Evolutionary conservation across 2,329 filamentous ascomycete species (phyloP).

Genomic region (Botrytis porri): DNA sequence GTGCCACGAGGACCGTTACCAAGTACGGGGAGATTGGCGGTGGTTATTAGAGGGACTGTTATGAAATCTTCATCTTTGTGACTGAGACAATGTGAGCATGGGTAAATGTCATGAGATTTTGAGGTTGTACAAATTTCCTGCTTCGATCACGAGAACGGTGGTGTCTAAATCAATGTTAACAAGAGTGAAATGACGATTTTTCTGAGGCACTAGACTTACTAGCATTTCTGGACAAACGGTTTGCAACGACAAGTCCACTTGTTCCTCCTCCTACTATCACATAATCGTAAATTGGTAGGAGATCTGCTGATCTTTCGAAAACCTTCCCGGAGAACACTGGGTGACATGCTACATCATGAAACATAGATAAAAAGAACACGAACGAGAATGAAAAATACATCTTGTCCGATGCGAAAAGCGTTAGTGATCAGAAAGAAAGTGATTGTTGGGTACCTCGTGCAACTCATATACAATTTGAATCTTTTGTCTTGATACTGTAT

Average conservation of each 20-base stretch:
- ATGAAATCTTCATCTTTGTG: constrained; percentile 18
- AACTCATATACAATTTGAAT: not conserved
- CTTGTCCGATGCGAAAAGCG: not conserved
- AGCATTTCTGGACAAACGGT: constrained; percentile 1
- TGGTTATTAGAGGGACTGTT: constrained; percentile 10
- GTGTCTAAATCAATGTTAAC: not conserved
- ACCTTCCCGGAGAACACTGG: not conserved
- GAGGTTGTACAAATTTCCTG: constrained; percentile 6
- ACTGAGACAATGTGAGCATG: not conserved
- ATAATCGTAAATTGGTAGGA: constrained; percentile 19
- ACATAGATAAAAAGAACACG: not conserved
- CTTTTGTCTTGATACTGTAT: not conserved
- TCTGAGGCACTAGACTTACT: not conserved
- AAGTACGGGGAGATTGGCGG: not conserved
- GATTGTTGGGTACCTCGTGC: not conserved
- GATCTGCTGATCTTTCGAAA: not conserved
- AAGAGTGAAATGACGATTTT: not conserved
- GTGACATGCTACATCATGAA: not conserved
- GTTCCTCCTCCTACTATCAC: constrained; percentile 18
- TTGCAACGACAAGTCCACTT: constrained; percentile 17
- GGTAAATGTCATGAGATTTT: not conserved
- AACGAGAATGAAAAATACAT: not conserved
- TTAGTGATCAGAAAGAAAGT: not conserved
- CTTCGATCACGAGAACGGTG: constrained; percentile 16
- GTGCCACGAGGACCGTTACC: constrained; percentile 26